Conservation (phyloP, 352 stramenopile genomes). For the Pythium rishiriense region DNA sequence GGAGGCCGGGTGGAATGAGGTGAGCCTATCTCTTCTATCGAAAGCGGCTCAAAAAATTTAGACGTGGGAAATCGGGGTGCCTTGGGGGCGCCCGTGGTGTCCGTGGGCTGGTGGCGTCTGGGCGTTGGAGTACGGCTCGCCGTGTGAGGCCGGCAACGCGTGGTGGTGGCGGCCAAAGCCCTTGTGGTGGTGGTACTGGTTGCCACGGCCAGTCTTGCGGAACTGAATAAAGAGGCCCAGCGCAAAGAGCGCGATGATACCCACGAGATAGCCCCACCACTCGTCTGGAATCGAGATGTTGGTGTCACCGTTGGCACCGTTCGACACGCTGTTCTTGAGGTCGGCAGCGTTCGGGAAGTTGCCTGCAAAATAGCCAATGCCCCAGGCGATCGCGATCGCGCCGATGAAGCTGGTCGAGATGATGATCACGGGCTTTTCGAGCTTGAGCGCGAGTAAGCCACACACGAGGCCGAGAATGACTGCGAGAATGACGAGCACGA, state of each 20-base stretch:
- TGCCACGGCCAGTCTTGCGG: constrained; percentile 38
- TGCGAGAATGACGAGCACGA: constrained; percentile 50
- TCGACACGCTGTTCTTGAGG: constrained; percentile 41
- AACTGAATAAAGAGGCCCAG: constrained; percentile 54
- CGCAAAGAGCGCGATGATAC: constrained; percentile 43
- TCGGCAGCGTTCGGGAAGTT: constrained; percentile 44
- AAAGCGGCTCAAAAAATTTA: not conserved
- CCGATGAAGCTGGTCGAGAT: constrained; percentile 61
- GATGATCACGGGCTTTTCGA: constrained; percentile 65
- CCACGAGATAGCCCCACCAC: constrained; percentile 57
- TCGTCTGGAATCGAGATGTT: constrained; percentile 47
- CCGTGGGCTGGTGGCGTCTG: not conserved
- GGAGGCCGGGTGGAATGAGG: too few relatives aligned
- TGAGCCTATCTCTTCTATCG: not conserved
- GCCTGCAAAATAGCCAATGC: constrained; percentile 63
- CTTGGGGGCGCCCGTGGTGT: too few relatives aligned
- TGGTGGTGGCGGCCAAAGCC: not conserved
- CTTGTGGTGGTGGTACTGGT: constrained; percentile 4
- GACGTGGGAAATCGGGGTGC: not conserved
- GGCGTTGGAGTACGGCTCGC: not conserved
- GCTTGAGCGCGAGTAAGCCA: constrained; percentile 44
- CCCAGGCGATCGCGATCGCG: constrained; percentile 42
- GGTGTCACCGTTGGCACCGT: constrained; percentile 35
- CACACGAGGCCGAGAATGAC: constrained; percentile 40
- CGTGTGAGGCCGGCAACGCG: not conserved